Evolutionary conservation across 1,284 basidiomycete genomes (phyloP).

Genomic region (Sporisorium scitamineum): DNA sequence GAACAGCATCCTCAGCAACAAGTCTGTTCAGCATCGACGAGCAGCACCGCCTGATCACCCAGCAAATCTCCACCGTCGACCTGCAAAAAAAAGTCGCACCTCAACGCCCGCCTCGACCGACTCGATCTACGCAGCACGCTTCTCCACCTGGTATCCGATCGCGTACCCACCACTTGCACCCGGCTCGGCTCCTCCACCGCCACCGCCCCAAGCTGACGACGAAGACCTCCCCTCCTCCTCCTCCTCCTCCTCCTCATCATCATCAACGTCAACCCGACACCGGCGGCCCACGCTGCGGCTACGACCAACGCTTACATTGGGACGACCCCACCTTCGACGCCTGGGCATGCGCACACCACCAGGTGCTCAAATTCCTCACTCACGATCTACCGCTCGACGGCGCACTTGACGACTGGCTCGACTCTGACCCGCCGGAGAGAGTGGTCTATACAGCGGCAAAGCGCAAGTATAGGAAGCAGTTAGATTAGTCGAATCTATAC

Average conservation of each 20-base stretch:
- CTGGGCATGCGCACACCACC: conserved; percentile 17
- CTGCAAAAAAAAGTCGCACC: conserved; percentile 18
- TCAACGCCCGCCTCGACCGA: conserved; percentile 37
- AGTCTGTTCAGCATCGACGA: conserved; percentile 18
- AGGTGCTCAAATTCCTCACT: conserved; percentile 22
- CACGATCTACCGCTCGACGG: conserved; percentile 30
- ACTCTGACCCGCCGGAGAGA: not conserved
- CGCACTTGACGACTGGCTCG: conserved; percentile 16
- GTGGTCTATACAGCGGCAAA: conserved; percentile 33
- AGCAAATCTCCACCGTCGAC: conserved; percentile 27
- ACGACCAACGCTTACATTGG: conserved; percentile 47
- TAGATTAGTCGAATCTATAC: conserved; percentile 47
- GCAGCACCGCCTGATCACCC: conserved; percentile 13
- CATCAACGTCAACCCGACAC: too few species aligned
- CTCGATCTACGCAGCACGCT: conserved; percentile 42
- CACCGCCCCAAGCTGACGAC: not conserved
- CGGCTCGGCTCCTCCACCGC: conserved; percentile 19
- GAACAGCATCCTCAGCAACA: conserved; percentile 17
- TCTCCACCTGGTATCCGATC: conserved; percentile 43
- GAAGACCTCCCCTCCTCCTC: too few species aligned
- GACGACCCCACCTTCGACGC: conserved; percentile 31
- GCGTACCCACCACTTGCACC: conserved; percentile 31
- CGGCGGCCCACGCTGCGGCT: conserved; percentile 48
- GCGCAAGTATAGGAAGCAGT: conserved; percentile 45
- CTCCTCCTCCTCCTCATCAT: too few species aligned